Evolutionary conservation across 169 alveolate genomes (phyloP).

Genomic region (Cytauxzoon felis): DNA sequence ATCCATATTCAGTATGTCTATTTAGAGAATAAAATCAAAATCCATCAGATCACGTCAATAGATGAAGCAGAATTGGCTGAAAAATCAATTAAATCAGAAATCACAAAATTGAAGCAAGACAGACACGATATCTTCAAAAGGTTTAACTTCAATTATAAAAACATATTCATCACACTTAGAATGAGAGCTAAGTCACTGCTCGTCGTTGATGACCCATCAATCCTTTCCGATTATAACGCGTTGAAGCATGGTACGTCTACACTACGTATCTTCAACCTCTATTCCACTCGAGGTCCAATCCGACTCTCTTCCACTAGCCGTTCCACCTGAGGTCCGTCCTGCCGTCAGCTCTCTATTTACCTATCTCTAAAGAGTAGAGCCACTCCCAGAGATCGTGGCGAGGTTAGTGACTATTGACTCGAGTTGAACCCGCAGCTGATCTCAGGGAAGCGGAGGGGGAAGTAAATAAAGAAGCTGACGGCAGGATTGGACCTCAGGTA

Average conservation of each 20-base stretch:
- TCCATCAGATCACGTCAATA: slow-evolving; percentile 16
- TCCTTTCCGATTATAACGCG: background rate
- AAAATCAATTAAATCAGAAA: background rate
- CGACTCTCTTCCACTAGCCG: too few species aligned
- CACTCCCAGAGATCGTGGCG: too few species aligned
- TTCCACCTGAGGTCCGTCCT: too few species aligned
- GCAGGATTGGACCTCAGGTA: too few species aligned
- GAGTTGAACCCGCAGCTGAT: too few species aligned
- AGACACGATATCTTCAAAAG: slow-evolving; percentile 1
- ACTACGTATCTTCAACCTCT: too few species aligned
- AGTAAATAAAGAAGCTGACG: too few species aligned
- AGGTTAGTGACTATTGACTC: too few species aligned
- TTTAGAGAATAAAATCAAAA: background rate
- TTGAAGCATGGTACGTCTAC: slow-evolving; percentile 41
- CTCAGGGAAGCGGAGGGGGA: too few species aligned
- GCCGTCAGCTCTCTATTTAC: too few species aligned
- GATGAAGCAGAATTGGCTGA: slow-evolving; percentile 14
- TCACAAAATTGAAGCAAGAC: slow-evolving; percentile 5
- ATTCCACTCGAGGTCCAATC: too few species aligned
- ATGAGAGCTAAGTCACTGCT: slow-evolving; percentile 12
- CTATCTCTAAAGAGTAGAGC: too few species aligned
- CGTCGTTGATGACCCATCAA: slow-evolving; percentile 15
- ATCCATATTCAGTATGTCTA: slow-evolving; percentile 39
- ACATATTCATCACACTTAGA: background rate
- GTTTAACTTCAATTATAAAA: background rate